A percentile compares a stretch with the other conserved stretches of the same genome.
phyloP scores from a whole-genome alignment of 2,329 filamentous ascomycete species.

The Talaromyces funiculosus region DNA sequence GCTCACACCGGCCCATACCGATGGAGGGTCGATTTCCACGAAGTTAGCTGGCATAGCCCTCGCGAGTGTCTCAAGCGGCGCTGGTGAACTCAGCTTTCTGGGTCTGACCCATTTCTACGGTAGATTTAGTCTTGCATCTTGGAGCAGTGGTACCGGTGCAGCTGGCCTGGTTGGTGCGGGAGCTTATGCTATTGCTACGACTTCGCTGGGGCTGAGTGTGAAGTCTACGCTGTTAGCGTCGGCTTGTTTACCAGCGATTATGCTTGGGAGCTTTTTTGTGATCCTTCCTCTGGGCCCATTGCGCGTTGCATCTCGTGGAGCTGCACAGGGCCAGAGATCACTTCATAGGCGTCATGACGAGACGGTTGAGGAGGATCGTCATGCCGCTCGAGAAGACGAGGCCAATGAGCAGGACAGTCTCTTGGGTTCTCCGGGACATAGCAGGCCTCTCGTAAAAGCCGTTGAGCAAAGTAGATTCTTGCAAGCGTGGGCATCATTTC shows the following conservation, averaged over 20 bases:
- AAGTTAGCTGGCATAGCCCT: conserved; percentile 81
- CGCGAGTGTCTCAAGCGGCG: conserved; percentile 78
- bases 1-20: conserved; percentile 59
- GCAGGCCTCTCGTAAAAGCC: conserved; percentile 18
- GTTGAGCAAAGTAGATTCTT: conserved; percentile 12
- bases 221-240: conserved; percentile 68
- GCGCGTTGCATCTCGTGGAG: conserved; percentile 36
- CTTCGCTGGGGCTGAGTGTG: conserved; percentile 69
- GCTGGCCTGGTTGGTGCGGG: conserved; percentile 83
- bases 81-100: conserved; percentile 84
- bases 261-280: conserved; percentile 78
- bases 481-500: conserved; percentile 36
- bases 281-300: conserved; percentile 67
- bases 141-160: conserved; percentile 87
- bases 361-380: conserved; percentile 24
- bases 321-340: conserved; percentile 47
- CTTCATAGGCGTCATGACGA: conserved; percentile 37
- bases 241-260: conserved; percentile 71
- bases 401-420: conserved; percentile 21
- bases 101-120: conserved; percentile 93
- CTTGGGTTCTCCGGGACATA: conserved; percentile 21
- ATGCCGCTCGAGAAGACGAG: conserved; percentile 16
- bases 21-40: conserved; percentile 57
- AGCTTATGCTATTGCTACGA: conserved; percentile 80
- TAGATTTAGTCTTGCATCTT: conserved; percentile 75